Conservation (phyloP, 192 early-diverging fungal genomes). For the Thoreauomyces humboldtii region DNA sequence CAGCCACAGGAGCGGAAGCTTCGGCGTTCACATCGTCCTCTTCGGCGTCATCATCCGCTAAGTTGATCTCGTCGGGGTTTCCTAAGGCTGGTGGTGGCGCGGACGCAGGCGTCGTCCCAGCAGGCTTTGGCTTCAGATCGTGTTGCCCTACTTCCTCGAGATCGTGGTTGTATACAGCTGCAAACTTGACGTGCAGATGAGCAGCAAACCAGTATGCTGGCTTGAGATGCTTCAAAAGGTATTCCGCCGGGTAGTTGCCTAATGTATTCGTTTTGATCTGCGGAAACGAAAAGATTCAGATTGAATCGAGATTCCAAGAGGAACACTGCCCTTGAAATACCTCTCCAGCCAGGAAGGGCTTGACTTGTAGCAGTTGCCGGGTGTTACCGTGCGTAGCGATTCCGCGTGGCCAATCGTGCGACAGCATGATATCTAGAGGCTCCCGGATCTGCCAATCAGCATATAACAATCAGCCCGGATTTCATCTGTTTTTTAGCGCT, state of each 20-base stretch:
- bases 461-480: neutral
- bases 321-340: no score
- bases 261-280: slow-evolving; percentile 69
- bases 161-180: slow-evolving; percentile 62
- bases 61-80: slow-evolving; percentile 67
- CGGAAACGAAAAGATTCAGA: neutral
- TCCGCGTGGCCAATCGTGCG: slow-evolving; percentile 94
- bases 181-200: slow-evolving; percentile 90
- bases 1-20: neutral
- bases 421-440: slow-evolving; percentile 85
- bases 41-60: slow-evolving; percentile 43
- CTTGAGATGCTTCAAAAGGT: slow-evolving; percentile 69
- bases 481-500: no score
- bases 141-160: slow-evolving; percentile 3
- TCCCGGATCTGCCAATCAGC: slow-evolving; percentile 51
- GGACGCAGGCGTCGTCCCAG: no score
- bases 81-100: no score
- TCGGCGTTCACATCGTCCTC: neutral
- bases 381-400: slow-evolving; percentile 80
- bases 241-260: slow-evolving; percentile 71
- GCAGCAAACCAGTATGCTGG: slow-evolving; percentile 94
- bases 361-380: slow-evolving; percentile 54
- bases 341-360: slow-evolving; percentile 75
- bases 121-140: no score
- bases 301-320: neutral